A percentile compares a stretch with the other conserved stretches of the same genome.
phyloP scores from a whole-genome alignment of 805 yeast genomes.

The Martiniozyma abietophila region DNA sequence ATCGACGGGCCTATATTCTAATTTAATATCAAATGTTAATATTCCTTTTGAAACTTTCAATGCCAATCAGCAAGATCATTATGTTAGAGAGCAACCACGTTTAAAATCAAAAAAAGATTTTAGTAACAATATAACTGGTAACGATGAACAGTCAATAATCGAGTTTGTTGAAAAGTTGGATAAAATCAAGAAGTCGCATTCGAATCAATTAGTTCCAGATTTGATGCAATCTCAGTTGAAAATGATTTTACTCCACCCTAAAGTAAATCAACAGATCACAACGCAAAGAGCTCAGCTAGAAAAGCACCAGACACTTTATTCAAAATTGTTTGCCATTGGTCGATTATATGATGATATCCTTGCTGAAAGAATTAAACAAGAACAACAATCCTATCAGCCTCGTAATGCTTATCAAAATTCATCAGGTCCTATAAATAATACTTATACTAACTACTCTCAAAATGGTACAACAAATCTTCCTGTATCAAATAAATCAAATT shows the following conservation, averaged over 20 bases:
- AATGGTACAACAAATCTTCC: too few species aligned
- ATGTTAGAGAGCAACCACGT: too few species aligned
- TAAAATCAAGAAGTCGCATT: slow-evolving; percentile 37
- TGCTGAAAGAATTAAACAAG: slow-evolving; percentile 40
- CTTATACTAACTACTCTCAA: too few species aligned
- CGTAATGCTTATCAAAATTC: too few species aligned
- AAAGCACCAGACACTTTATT: slow-evolving; percentile 58
- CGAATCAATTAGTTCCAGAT: slow-evolving; percentile 27
- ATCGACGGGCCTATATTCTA: slow-evolving; percentile 22
- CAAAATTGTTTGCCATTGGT: slow-evolving; percentile 66
- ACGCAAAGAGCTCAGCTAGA: slow-evolving; percentile 57
- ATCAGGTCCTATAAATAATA: too few species aligned
- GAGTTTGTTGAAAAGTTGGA: slow-evolving; percentile 62
- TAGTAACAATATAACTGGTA: slow-evolving; percentile 42
- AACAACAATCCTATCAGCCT: too few species aligned
- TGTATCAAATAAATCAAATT: too few species aligned
- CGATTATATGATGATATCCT: slow-evolving; percentile 68
- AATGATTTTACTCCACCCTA: slow-evolving; percentile 58
- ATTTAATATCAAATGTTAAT: slow-evolving; percentile 13
- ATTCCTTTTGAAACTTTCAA: too few species aligned
- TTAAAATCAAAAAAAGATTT: too few species aligned
- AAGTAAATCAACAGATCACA: slow-evolving; percentile 49
- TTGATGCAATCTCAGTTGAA: slow-evolving; percentile 50
- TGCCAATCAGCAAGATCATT: too few species aligned
- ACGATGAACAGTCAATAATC: slow-evolving; percentile 63